Conservation (phyloP, 148 eudicot species). For the Euryodendron excelsum region DNA sequence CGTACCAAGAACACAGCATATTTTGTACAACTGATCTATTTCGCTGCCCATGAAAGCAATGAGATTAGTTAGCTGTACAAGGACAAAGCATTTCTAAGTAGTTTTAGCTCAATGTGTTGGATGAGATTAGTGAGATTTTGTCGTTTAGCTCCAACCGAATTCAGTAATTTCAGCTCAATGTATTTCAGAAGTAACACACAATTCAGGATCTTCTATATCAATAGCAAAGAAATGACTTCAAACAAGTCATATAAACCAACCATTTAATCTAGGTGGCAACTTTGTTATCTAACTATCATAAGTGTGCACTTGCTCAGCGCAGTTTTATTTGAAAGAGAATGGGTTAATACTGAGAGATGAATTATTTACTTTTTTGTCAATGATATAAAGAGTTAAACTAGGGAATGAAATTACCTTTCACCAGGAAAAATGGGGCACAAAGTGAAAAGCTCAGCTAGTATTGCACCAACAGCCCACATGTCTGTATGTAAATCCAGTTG, state of each 20-base stretch:
- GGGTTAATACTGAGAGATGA: neutral
- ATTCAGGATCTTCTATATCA: neutral
- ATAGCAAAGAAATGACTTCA: neutral
- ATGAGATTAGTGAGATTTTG: neutral
- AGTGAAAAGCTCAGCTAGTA: conserved; percentile 90
- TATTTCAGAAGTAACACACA: neutral
- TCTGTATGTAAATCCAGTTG: conserved; percentile 41
- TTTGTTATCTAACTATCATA: too few species aligned
- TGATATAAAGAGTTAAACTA: neutral
- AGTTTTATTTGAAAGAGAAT: too few species aligned
- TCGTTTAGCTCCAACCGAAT: neutral
- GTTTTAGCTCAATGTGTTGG: neutral
- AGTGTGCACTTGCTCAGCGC: too few species aligned
- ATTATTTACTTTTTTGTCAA: neutral
- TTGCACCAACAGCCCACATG: conserved; percentile 99
- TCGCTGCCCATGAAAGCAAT: conserved; percentile 56
- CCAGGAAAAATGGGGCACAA: conserved; percentile 85
- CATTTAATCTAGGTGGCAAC: conserved; percentile 6
- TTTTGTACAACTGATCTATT: conserved; percentile 84
- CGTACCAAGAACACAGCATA: conserved; percentile 85
- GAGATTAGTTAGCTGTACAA: neutral
- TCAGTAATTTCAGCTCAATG: neutral
- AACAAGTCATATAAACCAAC: neutral
- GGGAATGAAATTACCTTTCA: conserved; percentile 55
- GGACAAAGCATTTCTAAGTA: conserved; percentile 4